These are phyloP conservation scores for Boletus pseudo-olivaceus DNA, from an alignment of 768 basidiomycete genomes.

Conservation along the genomic window DNA sequence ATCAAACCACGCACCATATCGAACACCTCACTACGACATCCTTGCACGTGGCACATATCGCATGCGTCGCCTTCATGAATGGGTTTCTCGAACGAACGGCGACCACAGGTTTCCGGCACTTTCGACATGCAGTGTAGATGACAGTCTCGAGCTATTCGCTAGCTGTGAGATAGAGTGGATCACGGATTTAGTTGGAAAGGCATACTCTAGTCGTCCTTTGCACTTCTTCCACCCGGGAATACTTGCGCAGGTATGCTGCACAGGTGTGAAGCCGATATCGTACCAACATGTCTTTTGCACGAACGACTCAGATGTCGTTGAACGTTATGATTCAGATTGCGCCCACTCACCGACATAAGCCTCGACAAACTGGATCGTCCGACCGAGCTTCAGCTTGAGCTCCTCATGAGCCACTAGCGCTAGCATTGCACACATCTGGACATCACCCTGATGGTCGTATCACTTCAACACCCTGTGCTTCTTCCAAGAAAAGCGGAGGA, in stretches of 20 bases:
- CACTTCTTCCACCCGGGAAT: conserved; percentile 49
- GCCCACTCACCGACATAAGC: conserved; percentile 63
- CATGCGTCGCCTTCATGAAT: conserved; percentile 41
- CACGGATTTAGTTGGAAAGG: not conserved
- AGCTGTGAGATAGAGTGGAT: not conserved
- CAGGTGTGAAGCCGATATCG: conserved; percentile 59
- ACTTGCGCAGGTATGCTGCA: conserved; percentile 76
- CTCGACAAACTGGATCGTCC: conserved; percentile 56
- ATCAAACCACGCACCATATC: conserved; percentile 57
- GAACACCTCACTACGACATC: conserved; percentile 50
- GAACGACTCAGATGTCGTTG: not conserved
- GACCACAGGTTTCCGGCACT: conserved; percentile 59
- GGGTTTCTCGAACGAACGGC: conserved; percentile 35
- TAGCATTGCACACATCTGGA: conserved; percentile 78
- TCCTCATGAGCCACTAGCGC: conserved; percentile 59
- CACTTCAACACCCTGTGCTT: not conserved
- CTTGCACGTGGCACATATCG: conserved; percentile 58
- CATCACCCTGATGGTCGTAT: conserved; percentile 54
- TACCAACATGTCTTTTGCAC: conserved; percentile 53
- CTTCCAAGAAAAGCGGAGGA: not conserved
- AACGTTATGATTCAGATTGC: not conserved
- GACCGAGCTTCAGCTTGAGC: conserved; percentile 43
- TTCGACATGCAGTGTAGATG: conserved; percentile 66
- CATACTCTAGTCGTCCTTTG: conserved; percentile 52
- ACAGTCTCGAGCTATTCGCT: conserved; percentile 60